Base-by-base conservation (phyloP, 225 moss, liverwort and hornwort genomes). In the Marchantia paleacea region DNA sequence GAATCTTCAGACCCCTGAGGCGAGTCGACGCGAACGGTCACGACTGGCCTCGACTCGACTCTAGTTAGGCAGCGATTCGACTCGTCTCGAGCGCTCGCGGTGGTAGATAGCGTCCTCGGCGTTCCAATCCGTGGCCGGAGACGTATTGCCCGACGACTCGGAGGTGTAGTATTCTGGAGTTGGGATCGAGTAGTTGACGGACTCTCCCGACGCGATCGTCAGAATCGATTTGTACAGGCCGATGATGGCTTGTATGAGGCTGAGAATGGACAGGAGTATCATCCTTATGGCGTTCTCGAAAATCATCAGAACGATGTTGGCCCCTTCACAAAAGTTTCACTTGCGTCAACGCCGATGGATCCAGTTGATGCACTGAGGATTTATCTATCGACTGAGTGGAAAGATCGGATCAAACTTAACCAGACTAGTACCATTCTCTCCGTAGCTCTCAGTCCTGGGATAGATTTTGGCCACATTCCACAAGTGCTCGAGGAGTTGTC, bases 211-310 rank as follows among this genome's bases (percentile, higher is more conserved):
- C 53, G 83, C 68, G 24, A 83, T 52, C 14, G 75, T 64, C 22
- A 86, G 24, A 28, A 87, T 55, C 39, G 84, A 64, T 57, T 84
- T 77, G 73, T 84, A 87, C 7, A 87, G 55, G 25, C 28, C 82
- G 76, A 84, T 73, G 31, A 87, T 77, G 65, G 82, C 63, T 11
- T 87, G 84, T 8, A 87, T 66, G 76, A 87, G 80, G 76, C 79
- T 84, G 19, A 82, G 69, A 55, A 87, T 82, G 24, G 84, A 84
- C 77, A 80, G 11, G 12, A 87, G 67, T 48, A 87, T 84, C 84
- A 84, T 87, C 51, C 55, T 84, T 61, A 60, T 53, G 19, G 53
- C 53, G 24, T 55, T 55, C 28, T 25, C 14, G 26, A 73, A 73
- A 22, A 54, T 13, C 52, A 73, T 69, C 29, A 15, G 12, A 31